Evolutionary conservation across 2,329 filamentous ascomycete species (phyloP).

Genomic region (Paracoccidioides brasiliensis): DNA sequence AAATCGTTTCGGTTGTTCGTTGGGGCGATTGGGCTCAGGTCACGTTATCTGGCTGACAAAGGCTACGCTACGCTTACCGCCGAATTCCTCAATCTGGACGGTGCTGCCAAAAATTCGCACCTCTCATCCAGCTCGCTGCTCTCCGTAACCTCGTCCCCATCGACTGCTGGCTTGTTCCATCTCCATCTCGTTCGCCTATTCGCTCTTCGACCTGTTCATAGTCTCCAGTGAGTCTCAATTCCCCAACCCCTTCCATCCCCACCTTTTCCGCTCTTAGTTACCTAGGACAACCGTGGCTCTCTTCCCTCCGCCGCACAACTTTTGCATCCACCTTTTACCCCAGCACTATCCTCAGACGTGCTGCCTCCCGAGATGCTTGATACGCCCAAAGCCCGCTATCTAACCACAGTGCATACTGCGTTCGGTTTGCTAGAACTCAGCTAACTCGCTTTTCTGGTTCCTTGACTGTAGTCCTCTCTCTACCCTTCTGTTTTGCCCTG

Average conservation of each 20-base stretch:
- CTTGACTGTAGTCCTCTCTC: not conserved
- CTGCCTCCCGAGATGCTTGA: not conserved
- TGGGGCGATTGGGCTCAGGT: not conserved
- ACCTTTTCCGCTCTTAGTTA: not conserved
- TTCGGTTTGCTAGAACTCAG: not conserved
- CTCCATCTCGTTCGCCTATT: slow-evolving; percentile 1
- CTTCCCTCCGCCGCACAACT: not conserved
- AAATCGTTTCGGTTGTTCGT: not conserved
- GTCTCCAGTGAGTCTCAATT: slow-evolving; percentile 6
- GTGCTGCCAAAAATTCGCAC: slow-evolving; percentile 22
- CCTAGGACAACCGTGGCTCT: not conserved
- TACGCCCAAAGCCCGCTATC: not conserved
- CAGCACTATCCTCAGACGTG: not conserved
- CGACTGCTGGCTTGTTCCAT: slow-evolving; percentile 3
- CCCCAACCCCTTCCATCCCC: slow-evolving; percentile 1
- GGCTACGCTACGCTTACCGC: slow-evolving; percentile 25
- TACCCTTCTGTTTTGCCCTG: not conserved
- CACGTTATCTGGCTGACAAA: slow-evolving; percentile 6
- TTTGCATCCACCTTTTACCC: slow-evolving; percentile 6
- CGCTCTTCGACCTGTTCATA: not conserved
- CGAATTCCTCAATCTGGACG: slow-evolving; percentile 24
- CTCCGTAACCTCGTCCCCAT: not conserved
- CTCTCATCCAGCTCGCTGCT: slow-evolving; percentile 9
- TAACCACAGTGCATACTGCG: not conserved
- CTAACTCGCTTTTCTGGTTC: not conserved